Percentiles rank a stretch among this genome's conserved stretches.
Conservation (phyloP, 2,329 filamentous ascomycete species). For the Calonectria leucothoes region DNA sequence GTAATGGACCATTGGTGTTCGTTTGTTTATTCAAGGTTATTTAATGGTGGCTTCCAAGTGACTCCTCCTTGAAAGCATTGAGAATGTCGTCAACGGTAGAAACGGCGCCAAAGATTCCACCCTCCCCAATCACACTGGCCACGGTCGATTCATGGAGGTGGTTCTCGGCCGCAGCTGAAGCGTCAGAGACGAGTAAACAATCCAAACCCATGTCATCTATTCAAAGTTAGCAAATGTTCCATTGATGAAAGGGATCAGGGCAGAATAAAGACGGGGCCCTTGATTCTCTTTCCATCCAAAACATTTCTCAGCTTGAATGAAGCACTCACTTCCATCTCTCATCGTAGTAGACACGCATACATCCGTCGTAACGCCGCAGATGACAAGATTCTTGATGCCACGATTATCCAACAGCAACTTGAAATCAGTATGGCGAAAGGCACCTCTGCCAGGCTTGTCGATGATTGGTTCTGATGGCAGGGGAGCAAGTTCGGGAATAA, state of each 20-base stretch:
- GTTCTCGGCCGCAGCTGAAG: background rate
- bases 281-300: background rate
- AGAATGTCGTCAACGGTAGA: background rate
- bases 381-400: background rate
- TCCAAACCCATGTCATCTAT: conserved; percentile 4
- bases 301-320: background rate
- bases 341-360: conserved; percentile 7
- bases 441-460: conserved; percentile 10
- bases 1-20: background rate
- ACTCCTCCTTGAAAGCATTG: background rate
- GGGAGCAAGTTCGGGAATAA: background rate
- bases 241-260: background rate
- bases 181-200: conserved; percentile 3
- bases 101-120: conserved; percentile 6
- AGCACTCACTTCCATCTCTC: background rate
- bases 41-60: background rate
- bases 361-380: conserved; percentile 8
- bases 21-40: background rate
- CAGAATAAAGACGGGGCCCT: background rate
- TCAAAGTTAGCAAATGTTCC: background rate
- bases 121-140: background rate
- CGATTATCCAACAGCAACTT: conserved; percentile 6
- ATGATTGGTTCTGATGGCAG: conserved; percentile 3
- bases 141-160: background rate
- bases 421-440: conserved; percentile 6